Conservation (phyloP, 495 filamentous ascomycete genomes). For the Penicillium ochrochloron region DNA sequence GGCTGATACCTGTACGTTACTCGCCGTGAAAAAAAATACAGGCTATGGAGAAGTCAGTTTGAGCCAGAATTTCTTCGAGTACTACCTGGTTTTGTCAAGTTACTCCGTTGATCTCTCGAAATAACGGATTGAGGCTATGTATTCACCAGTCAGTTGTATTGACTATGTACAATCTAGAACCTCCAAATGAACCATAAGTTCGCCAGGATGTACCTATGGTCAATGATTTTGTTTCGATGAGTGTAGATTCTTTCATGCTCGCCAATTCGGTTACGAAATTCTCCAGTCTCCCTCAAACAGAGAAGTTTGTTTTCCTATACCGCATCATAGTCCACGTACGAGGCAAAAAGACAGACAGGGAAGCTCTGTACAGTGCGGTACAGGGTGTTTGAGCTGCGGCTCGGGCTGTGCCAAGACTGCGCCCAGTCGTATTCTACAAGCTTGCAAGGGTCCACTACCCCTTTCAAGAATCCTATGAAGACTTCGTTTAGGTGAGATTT, state of each 20-base stretch:
- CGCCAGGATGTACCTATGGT: no score
- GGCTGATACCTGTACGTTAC: not conserved
- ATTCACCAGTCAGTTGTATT: not conserved
- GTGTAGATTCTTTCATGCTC: not conserved
- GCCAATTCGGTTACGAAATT: not conserved
- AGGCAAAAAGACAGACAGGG: not conserved
- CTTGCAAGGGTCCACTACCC: not conserved
- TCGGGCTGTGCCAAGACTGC: slow-evolving; percentile 6
- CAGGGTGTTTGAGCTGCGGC: not conserved
- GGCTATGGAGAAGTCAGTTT: not conserved
- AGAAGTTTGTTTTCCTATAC: not conserved
- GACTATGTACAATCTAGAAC: not conserved
- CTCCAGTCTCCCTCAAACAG: not conserved
- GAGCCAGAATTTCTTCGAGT: not conserved
- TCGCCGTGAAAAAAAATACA: not conserved
- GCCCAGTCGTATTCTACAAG: slow-evolving; percentile 7
- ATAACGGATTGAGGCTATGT: not conserved
- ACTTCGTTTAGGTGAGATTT: not conserved
- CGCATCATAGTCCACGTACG: not conserved
- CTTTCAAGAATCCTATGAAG: not conserved
- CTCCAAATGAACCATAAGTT: not conserved
- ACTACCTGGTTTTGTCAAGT: slow-evolving; percentile 11
- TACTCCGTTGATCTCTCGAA: not conserved
- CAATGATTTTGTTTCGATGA: not conserved
- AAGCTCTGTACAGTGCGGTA: slow-evolving; percentile 2